Evolutionary conservation across 257 asterid genomes (phyloP).

Genomic region (Paulownia fortunei): DNA sequence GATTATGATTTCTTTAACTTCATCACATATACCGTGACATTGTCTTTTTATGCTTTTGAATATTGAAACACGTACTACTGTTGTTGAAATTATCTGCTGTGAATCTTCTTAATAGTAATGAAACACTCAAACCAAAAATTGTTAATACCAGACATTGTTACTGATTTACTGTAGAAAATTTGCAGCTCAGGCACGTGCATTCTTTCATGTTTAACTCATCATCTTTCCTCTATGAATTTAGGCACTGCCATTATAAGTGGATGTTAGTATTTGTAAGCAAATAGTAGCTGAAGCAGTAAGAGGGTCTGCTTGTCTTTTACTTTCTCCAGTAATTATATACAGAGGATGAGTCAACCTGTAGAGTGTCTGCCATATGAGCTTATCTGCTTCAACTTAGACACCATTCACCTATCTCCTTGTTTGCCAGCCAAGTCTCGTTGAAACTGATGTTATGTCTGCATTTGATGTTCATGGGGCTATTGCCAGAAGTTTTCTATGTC

Average conservation of each 20-base stretch:
- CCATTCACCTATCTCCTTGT: not conserved
- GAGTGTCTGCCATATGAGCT: no score
- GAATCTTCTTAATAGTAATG: not conserved
- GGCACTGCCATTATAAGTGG: not conserved
- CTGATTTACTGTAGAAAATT: not conserved
- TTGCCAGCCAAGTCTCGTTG: no score
- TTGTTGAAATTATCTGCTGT: not conserved
- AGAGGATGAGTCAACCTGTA: not conserved
- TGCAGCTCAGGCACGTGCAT: not conserved
- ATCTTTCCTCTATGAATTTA: not conserved
- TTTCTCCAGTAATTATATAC: not conserved
- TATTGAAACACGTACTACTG: not conserved
- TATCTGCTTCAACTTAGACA: not conserved
- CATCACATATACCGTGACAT: no score
- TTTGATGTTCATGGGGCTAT: no score
- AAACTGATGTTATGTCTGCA: no score
- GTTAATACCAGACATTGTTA: not conserved
- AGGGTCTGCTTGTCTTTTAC: not conserved
- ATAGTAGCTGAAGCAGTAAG: no score
- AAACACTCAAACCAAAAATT: not conserved
- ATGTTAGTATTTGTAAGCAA: not conserved
- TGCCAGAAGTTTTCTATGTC: not conserved
- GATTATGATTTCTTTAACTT: constrained; percentile 1
- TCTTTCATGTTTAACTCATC: no score
- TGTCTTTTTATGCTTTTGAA: no score